Evolutionary conservation across 1,284 basidiomycete species (phyloP).

Genomic region (Cerioporus squamosus): DNA sequence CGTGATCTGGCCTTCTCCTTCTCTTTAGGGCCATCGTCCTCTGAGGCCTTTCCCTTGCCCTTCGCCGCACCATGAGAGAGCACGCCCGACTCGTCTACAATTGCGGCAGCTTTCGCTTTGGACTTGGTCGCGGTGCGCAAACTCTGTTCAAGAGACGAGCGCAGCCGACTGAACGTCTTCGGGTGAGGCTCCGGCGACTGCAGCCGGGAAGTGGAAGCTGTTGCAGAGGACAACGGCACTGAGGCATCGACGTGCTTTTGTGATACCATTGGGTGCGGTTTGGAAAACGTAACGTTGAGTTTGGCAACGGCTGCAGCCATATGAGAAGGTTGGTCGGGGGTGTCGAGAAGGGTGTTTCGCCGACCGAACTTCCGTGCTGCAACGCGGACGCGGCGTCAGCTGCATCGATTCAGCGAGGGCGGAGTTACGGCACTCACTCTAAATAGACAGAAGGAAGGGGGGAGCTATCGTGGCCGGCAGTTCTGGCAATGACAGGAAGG

Average conservation of each 20-base stretch:
- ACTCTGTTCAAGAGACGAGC: conserved; percentile 68
- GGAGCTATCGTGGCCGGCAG: conserved; percentile 17
- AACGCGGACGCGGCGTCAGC: conserved; percentile 12
- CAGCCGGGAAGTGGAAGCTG: conserved; percentile 49
- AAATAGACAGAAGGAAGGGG: conserved; percentile 18
- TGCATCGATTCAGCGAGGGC: background rate
- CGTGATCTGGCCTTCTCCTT: conserved; percentile 46
- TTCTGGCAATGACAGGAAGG: conserved; percentile 21
- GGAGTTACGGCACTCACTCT: conserved; percentile 22
- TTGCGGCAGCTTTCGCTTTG: conserved; percentile 44
- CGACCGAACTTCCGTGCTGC: conserved; percentile 23
- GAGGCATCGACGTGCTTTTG: conserved; percentile 44
- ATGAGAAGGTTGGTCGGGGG: conserved; percentile 30
- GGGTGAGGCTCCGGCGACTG: conserved; percentile 43
- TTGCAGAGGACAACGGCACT: conserved; percentile 26
- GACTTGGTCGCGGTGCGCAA: conserved; percentile 64
- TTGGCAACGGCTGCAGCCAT: conserved; percentile 55
- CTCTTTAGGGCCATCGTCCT: conserved; percentile 36
- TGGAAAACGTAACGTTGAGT: conserved; percentile 45
- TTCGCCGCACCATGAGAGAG: conserved; percentile 44
- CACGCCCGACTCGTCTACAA: conserved; percentile 46
- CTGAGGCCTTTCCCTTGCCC: conserved; percentile 44
- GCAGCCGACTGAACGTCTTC: conserved; percentile 64
- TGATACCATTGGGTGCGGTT: conserved; percentile 52
- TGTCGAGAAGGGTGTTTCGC: conserved; percentile 22